A percentile compares a stretch with the other conserved stretches of the same genome.
Evolutionary conservation across 2,329 filamentous ascomycete genomes (phyloP).

Genomic region (Colletotrichum falcatum): DNA sequence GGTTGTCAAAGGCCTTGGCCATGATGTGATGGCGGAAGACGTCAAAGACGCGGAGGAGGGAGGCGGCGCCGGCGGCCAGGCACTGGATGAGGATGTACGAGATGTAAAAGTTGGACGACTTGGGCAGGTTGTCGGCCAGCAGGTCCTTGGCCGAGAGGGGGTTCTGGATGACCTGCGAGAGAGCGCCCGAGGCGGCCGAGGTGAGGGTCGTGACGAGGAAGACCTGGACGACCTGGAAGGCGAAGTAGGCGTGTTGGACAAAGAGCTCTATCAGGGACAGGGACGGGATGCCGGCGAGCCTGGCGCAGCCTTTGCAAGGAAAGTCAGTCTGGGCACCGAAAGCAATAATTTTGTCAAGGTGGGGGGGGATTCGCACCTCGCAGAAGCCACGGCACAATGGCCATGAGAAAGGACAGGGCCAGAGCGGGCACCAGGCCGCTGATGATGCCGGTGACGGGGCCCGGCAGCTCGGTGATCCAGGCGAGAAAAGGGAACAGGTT

Average conservation of each 20-base stretch:
- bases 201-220: constrained; percentile 86
- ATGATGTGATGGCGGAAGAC: constrained; percentile 69
- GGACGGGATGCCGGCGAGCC: constrained; percentile 77
- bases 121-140: constrained; percentile 77
- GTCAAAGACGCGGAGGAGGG: constrained; percentile 78
- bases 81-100: constrained; percentile 96
- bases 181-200: constrained; percentile 75
- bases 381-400: constrained; percentile 81
- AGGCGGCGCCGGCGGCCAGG: constrained; percentile 79
- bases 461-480: constrained; percentile 81
- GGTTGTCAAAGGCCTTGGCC: constrained; percentile 80
- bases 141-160: constrained; percentile 53
- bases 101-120: constrained; percentile 87
- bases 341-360: background rate
- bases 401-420: constrained; percentile 84
- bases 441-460: constrained; percentile 78
- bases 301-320: constrained; percentile 69
- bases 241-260: constrained; percentile 84
- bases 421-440: constrained; percentile 86
- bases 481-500: constrained; percentile 74
- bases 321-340: constrained; percentile 24
- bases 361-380: constrained; percentile 63
- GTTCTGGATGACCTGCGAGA: constrained; percentile 64
- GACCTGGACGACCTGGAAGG: constrained; percentile 84
- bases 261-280: constrained; percentile 78